These are phyloP conservation scores for Ogataea corticis DNA, from an alignment of 805 yeast species.

Conservation along the genomic window DNA sequence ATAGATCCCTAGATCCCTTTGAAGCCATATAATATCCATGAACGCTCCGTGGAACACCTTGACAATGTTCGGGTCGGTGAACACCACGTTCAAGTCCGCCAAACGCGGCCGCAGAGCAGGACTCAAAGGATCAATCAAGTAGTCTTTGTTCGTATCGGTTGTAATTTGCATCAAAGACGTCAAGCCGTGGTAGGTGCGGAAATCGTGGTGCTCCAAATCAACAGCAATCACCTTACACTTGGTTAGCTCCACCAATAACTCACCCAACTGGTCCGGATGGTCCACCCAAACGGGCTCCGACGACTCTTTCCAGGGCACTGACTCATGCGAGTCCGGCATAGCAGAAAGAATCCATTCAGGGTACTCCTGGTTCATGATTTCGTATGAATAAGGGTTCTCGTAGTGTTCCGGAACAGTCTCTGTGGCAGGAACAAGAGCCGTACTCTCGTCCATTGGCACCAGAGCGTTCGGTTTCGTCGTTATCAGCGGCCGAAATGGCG, in stretches of 20 bases:
- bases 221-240: slow-evolving; percentile 72
- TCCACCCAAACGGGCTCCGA: slow-evolving; percentile 73
- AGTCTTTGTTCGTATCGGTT: slow-evolving; percentile 61
- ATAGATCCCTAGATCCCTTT: slow-evolving; percentile 90
- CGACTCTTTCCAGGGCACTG: slow-evolving; percentile 60
- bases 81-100: slow-evolving; percentile 63
- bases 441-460: slow-evolving; percentile 53
- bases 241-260: slow-evolving; percentile 55
- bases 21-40: slow-evolving; percentile 97
- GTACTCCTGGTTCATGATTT: slow-evolving; percentile 69
- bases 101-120: slow-evolving; percentile 65
- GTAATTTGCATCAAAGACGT: slow-evolving; percentile 94
- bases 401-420: slow-evolving; percentile 58
- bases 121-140: slow-evolving; percentile 80
- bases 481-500: slow-evolving; percentile 78
- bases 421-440: slow-evolving; percentile 37
- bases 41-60: slow-evolving; percentile 96
- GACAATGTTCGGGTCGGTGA: slow-evolving; percentile 76
- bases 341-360: slow-evolving; percentile 55
- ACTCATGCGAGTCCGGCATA: slow-evolving; percentile 44
- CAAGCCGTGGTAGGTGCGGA: slow-evolving; percentile 84
- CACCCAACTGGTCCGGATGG: slow-evolving; percentile 46
- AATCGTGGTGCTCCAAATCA: slow-evolving; percentile 96
- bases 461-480: slow-evolving; percentile 71
- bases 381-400: slow-evolving; percentile 77